Conservation (phyloP, 23 red algal species). For the Agarophyton chilense region DNA sequence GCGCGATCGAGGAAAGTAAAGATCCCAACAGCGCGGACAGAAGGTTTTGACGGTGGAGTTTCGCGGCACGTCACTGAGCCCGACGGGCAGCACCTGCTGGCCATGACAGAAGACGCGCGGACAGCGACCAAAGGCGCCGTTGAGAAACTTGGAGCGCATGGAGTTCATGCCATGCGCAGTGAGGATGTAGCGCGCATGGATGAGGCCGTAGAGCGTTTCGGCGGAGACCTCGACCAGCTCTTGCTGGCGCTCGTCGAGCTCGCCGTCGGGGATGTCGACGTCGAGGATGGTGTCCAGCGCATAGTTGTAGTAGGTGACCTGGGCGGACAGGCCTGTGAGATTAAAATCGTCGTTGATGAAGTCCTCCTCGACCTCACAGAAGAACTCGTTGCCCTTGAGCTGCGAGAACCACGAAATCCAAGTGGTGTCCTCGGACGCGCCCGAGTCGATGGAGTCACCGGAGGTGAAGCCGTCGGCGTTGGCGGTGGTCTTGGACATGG, state of each 20-base stretch:
- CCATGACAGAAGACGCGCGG: constrained; percentile 92
- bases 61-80: constrained; percentile 89
- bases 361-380: constrained; percentile 98
- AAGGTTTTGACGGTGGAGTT: constrained; percentile 90
- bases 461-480: constrained; percentile 48
- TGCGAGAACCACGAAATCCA: constrained; percentile 99
- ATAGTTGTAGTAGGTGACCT: constrained; percentile 99
- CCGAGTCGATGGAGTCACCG: constrained; percentile 53
- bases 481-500: constrained; percentile 35
- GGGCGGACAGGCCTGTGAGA: constrained; percentile 82
- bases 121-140: constrained; percentile 95
- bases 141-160: constrained; percentile 92
- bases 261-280: constrained; percentile 95
- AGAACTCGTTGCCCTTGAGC: constrained; percentile 99
- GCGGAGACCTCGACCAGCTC: constrained; percentile 94
- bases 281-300: constrained; percentile 99
- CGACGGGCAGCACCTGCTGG: constrained; percentile 94
- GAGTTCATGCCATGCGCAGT: constrained; percentile 93
- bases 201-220: constrained; percentile 96
- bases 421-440: constrained; percentile 79
- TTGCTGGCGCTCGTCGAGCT: constrained; percentile 95
- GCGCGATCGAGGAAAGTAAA: constrained; percentile 87
- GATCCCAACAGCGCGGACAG: constrained; percentile 96
- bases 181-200: constrained; percentile 96
- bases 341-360: constrained; percentile 99